These are phyloP conservation scores for Diophrys appendiculata DNA, from an alignment of 73 alveolate species.

Conservation along the genomic window DNA sequence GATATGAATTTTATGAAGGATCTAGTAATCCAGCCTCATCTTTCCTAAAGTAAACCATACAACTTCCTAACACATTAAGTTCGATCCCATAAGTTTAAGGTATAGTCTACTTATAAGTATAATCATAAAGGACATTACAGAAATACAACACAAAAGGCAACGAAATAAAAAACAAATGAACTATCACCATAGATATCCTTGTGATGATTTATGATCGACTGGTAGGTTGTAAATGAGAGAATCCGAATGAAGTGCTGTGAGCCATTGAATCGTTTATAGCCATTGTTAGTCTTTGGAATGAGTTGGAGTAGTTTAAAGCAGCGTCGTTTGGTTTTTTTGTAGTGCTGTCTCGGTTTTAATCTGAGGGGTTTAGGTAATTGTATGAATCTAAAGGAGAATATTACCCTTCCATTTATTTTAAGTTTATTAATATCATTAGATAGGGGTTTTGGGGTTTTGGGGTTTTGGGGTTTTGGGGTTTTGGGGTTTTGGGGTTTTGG, in stretches of 20 bases:
- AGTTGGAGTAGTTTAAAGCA: too few relatives aligned
- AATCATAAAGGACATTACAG: not conserved
- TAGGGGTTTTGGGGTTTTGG: too few relatives aligned
- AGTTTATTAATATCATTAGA: too few relatives aligned
- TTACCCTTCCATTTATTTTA: too few relatives aligned
- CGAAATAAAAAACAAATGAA: not conserved
- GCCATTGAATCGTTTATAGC: not conserved
- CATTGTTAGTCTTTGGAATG: not conserved
- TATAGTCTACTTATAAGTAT: not conserved
- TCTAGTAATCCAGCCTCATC: not conserved
- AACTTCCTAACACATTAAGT: not conserved
- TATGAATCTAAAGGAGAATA: too few relatives aligned
- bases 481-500: too few relatives aligned
- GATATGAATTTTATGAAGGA: not conserved
- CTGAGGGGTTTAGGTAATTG: too few relatives aligned
- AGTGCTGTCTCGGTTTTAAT: too few relatives aligned
- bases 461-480: too few relatives aligned
- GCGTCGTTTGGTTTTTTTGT: too few relatives aligned
- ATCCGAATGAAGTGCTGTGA: not conserved
- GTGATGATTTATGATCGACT: not conserved
- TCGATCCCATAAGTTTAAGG: not conserved
- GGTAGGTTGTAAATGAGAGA: not conserved
- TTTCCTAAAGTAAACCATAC: not conserved
- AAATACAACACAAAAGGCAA: not conserved
- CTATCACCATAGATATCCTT: not conserved